These are phyloP conservation scores for Colletotrichum somersetense DNA, from an alignment of 2,329 filamentous ascomycete genomes.

Conservation along the genomic window DNA sequence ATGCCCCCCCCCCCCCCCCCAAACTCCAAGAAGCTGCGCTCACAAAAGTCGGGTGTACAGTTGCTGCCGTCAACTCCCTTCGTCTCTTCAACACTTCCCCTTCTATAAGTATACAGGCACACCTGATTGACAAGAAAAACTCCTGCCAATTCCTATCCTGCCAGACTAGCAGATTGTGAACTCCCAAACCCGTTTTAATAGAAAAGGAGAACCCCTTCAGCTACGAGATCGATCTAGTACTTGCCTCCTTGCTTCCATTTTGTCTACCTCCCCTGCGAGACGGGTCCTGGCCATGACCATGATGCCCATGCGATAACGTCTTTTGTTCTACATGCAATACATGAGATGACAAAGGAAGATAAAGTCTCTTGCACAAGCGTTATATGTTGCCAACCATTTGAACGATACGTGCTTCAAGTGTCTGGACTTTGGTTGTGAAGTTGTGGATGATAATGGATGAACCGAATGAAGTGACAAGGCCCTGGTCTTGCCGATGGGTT, in stretches of 20 bases:
- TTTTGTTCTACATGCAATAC: constrained; percentile 11
- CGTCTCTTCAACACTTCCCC: not conserved
- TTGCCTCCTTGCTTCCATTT: not conserved
- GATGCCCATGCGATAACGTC: not conserved
- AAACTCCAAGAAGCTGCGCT: not conserved
- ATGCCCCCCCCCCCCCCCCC: not conserved
- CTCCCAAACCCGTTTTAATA: constrained; percentile 25
- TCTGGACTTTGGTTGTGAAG: not conserved
- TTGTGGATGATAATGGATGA: not conserved
- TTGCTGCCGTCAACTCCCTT: not conserved
- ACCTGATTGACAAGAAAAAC: constrained; percentile 16
- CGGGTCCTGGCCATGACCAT: not conserved
- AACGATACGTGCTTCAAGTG: not conserved
- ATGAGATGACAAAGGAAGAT: not conserved
- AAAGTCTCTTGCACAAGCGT: constrained; percentile 2
- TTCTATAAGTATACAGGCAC: constrained; percentile 1
- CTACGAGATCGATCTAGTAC: constrained; percentile 18
- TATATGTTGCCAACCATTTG: not conserved
- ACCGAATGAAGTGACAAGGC: not conserved
- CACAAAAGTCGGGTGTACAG: not conserved
- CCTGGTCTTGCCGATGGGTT: not conserved
- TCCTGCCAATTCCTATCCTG: constrained; percentile 30
- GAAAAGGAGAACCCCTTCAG: constrained; percentile 18
- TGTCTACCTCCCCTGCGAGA: no score
- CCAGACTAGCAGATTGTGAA: constrained; percentile 32